Evolutionary conservation across 345 rosid genomes (phyloP).

Genomic region (Syzygium grande): DNA sequence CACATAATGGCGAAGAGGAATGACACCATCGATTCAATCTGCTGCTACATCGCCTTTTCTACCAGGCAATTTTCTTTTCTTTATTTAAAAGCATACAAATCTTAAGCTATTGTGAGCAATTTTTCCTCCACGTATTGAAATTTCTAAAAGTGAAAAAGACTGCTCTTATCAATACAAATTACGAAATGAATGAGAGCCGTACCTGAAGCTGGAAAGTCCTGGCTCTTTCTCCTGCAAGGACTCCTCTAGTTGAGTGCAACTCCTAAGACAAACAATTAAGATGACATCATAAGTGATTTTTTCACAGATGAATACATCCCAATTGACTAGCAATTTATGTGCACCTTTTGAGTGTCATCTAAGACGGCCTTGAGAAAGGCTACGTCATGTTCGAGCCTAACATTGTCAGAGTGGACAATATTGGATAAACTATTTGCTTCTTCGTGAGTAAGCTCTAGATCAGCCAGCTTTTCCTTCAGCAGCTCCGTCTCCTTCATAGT

Average conservation of each 20-base stretch:
- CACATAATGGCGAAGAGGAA: neutral
- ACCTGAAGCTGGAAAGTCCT: slow-evolving; percentile 97
- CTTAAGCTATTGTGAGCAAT: neutral
- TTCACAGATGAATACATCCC: neutral
- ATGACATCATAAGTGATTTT: neutral
- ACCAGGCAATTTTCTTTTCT: neutral
- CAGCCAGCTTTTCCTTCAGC: slow-evolving; percentile 75
- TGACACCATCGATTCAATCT: neutral
- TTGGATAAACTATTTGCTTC: slow-evolving; percentile 82
- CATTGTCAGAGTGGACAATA: slow-evolving; percentile 90
- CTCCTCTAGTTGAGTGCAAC: slow-evolving; percentile 93
- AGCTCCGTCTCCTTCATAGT: slow-evolving; percentile 69
- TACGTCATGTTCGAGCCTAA: slow-evolving; percentile 94
- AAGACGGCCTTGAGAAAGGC: slow-evolving; percentile 95
- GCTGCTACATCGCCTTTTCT: neutral
- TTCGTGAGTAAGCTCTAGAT: slow-evolving; percentile 75
- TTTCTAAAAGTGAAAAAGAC: neutral
- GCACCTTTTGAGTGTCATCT: slow-evolving; percentile 93
- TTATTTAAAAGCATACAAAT: neutral
- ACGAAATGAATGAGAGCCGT: neutral
- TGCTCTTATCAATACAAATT: neutral
- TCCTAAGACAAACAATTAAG: slow-evolving; percentile 30
- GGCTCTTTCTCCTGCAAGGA: slow-evolving; percentile 88
- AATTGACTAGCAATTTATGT: neutral
- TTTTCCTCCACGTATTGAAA: neutral